Conservation (phyloP, 2,329 filamentous ascomycete genomes). For the Lomentospora prolificans region DNA sequence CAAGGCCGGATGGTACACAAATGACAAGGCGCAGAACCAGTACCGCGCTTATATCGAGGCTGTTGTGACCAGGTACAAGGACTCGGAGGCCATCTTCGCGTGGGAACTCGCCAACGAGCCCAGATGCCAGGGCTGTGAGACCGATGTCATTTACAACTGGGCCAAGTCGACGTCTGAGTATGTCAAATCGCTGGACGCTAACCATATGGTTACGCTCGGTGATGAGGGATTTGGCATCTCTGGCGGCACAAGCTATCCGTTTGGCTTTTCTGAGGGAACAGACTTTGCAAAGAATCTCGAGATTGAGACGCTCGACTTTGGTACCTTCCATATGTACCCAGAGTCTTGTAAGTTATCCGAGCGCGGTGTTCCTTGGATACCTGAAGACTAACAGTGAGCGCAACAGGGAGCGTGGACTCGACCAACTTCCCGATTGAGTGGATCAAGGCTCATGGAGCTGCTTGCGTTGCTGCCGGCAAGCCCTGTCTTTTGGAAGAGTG, state of each 20-base stretch:
- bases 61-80: conserved; percentile 37
- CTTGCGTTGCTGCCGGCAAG: conserved; percentile 18
- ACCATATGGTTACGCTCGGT: conserved; percentile 55
- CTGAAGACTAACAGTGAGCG: conserved; percentile 13
- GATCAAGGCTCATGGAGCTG: conserved; percentile 18
- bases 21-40: conserved; percentile 38
- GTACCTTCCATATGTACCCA: conserved; percentile 22
- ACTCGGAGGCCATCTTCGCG: conserved; percentile 38
- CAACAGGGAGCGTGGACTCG: conserved; percentile 4
- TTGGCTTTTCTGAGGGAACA: conserved; percentile 36
- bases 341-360: conserved; percentile 17
- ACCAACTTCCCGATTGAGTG: conserved; percentile 12
- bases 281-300: conserved; percentile 41
- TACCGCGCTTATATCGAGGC: conserved; percentile 43
- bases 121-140: conserved; percentile 49
- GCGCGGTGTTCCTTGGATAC: background rate
- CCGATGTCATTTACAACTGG: conserved; percentile 50
- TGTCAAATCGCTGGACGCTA: conserved; percentile 52
- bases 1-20: conserved; percentile 47
- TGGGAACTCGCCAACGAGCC: conserved; percentile 49
- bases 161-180: conserved; percentile 46
- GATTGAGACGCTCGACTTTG: conserved; percentile 42
- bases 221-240: conserved; percentile 42
- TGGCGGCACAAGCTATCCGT: conserved; percentile 43
- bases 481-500: conserved; percentile 24